Conservation (phyloP, 441 rosid species). For the Gossypium laxum region DNA sequence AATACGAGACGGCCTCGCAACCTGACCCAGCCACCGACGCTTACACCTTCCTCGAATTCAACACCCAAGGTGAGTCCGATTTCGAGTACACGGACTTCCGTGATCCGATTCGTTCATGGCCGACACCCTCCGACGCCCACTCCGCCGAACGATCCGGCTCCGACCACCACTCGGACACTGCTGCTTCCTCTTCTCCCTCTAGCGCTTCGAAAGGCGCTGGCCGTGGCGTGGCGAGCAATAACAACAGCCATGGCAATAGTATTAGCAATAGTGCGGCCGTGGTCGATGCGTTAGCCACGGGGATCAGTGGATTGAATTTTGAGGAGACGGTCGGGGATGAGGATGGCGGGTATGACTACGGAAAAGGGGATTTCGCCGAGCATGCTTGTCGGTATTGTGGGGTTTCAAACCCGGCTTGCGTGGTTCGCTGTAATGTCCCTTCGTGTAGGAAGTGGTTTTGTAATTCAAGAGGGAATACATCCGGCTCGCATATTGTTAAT, state of each 20-base stretch:
- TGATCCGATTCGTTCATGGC: conserved; percentile 63
- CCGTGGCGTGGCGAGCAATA: conserved; percentile 29
- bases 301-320: conserved; percentile 73
- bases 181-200: conserved; percentile 32
- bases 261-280: conserved; percentile 18
- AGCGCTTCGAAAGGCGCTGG: conserved; percentile 29
- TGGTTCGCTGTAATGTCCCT: conserved; percentile 89
- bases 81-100: conserved; percentile 89
- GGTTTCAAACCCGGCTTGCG: conserved; percentile 93
- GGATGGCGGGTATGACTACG: conserved; percentile 54
- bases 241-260: conserved; percentile 19
- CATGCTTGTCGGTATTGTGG: conserved; percentile 96
- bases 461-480: conserved; percentile 95
- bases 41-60: conserved; percentile 86
- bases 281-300: conserved; percentile 69
- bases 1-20: conserved; percentile 87
- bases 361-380: conserved; percentile 79
- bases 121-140: conserved; percentile 72
- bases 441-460: conserved; percentile 99
- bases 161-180: conserved; percentile 31
- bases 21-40: conserved; percentile 82
- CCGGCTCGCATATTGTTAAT: conserved; percentile 96
- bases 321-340: conserved; percentile 84
- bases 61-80: conserved; percentile 90
- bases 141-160: conserved; percentile 30